Conservation (phyloP, 306 rosid genomes). For the Boehmeria nivea region DNA sequence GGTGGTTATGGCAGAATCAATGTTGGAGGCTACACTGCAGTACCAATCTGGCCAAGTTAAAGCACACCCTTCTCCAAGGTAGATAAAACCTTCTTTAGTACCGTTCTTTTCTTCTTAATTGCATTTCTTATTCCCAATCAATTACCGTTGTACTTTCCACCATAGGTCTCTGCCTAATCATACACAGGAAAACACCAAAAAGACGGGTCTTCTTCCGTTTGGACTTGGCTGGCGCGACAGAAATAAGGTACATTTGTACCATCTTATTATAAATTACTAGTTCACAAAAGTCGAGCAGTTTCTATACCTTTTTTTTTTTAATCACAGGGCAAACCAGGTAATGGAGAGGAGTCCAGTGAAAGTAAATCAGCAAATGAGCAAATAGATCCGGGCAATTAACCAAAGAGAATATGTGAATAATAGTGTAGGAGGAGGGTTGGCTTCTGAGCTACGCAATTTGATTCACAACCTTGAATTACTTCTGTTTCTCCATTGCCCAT, state of each 20-base stretch:
- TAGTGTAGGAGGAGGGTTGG: conserved; percentile 16
- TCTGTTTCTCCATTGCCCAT: neutral
- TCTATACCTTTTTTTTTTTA: conserved; percentile 5
- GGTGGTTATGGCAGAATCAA: conserved; percentile 77
- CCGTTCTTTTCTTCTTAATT: too few species aligned
- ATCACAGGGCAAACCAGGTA: conserved; percentile 37
- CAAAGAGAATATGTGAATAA: conserved; percentile 27
- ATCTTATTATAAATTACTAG: neutral
- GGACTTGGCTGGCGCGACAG: conserved; percentile 93
- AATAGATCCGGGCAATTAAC: conserved; percentile 14
- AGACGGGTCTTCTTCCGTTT: conserved; percentile 56
- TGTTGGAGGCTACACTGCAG: conserved; percentile 92
- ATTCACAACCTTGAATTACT: conserved; percentile 8
- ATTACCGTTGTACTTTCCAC: conserved; percentile 9
- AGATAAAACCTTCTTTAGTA: neutral
- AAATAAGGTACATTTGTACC: conserved; percentile 53
- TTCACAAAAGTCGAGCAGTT: conserved; percentile 20
- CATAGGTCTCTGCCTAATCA: conserved; percentile 37
- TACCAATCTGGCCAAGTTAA: conserved; percentile 94
- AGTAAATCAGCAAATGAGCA: conserved; percentile 22
- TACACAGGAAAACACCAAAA: conserved; percentile 42
- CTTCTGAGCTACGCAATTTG: too few species aligned
- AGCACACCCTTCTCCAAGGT: conserved; percentile 80
- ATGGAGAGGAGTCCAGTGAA: conserved; percentile 29
- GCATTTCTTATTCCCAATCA: too few species aligned